Percentiles rank a stretch among this genome's conserved stretches.
phyloP scores from a whole-genome alignment of 164 flowering plant species.

The Annona squamosa region DNA sequence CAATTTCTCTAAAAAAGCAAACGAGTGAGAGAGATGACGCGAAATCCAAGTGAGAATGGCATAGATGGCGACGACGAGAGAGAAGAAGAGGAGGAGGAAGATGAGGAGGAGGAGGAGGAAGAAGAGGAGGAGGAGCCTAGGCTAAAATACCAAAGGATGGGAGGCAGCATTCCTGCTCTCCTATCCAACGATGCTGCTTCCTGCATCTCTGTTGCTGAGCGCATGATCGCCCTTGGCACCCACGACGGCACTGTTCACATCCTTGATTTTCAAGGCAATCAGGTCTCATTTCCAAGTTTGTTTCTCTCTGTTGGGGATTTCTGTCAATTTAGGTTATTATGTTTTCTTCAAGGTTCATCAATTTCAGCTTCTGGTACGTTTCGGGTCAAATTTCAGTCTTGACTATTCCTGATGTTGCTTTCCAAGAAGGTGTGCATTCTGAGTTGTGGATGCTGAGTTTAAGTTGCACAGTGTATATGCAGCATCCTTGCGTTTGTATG shows the following conservation, averaged over 20 bases:
- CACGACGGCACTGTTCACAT: conserved; percentile 79
- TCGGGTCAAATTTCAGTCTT: not conserved
- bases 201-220: conserved; percentile 83
- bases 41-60: conserved; percentile 56
- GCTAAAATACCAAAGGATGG: conserved; percentile 97
- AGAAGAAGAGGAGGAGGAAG: conserved; percentile 46
- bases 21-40: conserved; percentile 7
- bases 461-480: not conserved
- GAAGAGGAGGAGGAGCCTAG: conserved; percentile 97
- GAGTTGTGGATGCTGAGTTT: not conserved
- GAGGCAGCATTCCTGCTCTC: conserved; percentile 76
- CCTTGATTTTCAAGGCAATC: conserved; percentile 94
- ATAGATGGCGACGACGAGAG: conserved; percentile 86
- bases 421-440: not conserved
- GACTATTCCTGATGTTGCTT: not conserved
- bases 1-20: not conserved
- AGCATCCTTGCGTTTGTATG: not conserved
- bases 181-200: conserved; percentile 74
- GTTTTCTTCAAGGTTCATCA: not conserved
- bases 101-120: conserved; percentile 54
- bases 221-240: conserved; percentile 99
- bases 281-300: conserved; percentile 30
- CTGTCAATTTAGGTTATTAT: not conserved
- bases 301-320: not conserved
- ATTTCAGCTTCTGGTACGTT: not conserved